phyloP scores from a whole-genome alignment of 2,329 filamentous ascomycete genomes.

The Calonectria pseudoturangicola region DNA sequence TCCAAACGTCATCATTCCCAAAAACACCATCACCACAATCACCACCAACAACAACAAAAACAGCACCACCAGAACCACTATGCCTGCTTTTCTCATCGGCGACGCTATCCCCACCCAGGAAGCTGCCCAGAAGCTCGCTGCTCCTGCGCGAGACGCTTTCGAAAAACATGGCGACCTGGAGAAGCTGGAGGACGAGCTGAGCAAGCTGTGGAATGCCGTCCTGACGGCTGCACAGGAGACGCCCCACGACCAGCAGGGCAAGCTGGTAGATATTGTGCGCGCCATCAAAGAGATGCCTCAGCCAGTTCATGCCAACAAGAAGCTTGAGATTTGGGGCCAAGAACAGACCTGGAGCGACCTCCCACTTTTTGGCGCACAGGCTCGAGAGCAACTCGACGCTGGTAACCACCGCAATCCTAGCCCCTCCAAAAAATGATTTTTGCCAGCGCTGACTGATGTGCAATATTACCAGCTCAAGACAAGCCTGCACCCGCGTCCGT shows the following conservation, averaged over 20 bases:
- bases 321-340: conserved; percentile 44
- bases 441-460: neutral
- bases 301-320: conserved; percentile 38
- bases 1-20: neutral
- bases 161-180: conserved; percentile 37
- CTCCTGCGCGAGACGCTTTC: conserved; percentile 37
- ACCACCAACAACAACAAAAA: neutral
- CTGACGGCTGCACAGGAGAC: conserved; percentile 47
- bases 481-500: conserved; percentile 32
- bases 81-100: conserved; percentile 31
- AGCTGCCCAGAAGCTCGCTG: conserved; percentile 40
- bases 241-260: conserved; percentile 47
- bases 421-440: too few species aligned
- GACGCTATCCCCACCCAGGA: conserved; percentile 36
- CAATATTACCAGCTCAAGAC: conserved; percentile 37
- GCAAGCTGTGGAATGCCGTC: conserved; percentile 42
- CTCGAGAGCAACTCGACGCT: conserved; percentile 45
- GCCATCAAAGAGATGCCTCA: conserved; percentile 43
- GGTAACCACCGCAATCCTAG: conserved; percentile 27
- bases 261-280: conserved; percentile 48
- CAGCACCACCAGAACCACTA: conserved; percentile 36
- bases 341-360: conserved; percentile 45
- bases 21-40: conserved; percentile 37
- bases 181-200: conserved; percentile 41
- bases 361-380: conserved; percentile 44